Evolutionary conservation across 805 yeast genomes (phyloP), one percentile per base, ranked within the genome.

Genomic region (Grigorovia humatica): DNA sequence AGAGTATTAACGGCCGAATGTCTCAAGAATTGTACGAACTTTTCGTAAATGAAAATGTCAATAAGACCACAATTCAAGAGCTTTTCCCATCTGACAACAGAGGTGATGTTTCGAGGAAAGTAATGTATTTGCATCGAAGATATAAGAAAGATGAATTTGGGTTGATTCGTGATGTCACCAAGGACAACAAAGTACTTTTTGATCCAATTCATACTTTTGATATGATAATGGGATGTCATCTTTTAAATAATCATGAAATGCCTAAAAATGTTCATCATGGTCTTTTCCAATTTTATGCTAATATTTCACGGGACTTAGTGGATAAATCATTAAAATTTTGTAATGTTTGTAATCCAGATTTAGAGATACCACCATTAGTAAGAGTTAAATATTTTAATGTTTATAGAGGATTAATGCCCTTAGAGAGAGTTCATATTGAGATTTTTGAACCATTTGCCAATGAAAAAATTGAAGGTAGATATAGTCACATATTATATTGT

Each of bases 391-490:
- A 54, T 44, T 48, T 51, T 9, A 57, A 60, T 54, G 52, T 56
- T 8, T 60, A 57, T 49, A 54, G 54, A 30, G 51, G 56, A 20
- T 29, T 60, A 23, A 40, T 62, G 51, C 67, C 67, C 1, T 53
- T 62, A 8, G 67, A 61, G 45, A 56, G 66, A 53, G 52, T 66
- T 9, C 67, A 65, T 45, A 47, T 67, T 30, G 70, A 67, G 49
- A 49, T 66, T 2, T 54, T 66, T 40, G 52, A 58, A 41, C 65
- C 68, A 12, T 65, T 62, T 50, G 53, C 51, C 2, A 55, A 50
- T 35, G 52, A 54, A 18, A 48, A 51, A 17, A 60, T 67, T n/a
- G 65, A 59, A 45, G 61, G 59, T 7, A 59, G 52, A 42, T 66
- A 60, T 51, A 53, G 67, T 9, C 61, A 64, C 48, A 54, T 66